phyloP scores from a whole-genome alignment of 352 stramenopile genomes.

The Globisporangium nodosum region DNA sequence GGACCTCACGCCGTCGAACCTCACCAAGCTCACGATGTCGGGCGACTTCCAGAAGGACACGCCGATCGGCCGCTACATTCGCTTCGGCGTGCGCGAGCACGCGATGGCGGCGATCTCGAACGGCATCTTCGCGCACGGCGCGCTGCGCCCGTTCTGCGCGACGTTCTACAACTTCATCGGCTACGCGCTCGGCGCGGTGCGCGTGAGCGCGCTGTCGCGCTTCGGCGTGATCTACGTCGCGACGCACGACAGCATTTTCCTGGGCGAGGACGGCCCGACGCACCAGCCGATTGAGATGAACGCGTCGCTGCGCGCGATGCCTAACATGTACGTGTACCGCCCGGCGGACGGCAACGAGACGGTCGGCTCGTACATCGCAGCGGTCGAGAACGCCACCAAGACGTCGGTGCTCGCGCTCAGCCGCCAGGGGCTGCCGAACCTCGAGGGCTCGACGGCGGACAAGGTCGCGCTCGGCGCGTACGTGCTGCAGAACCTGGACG shows the following conservation, averaged over 20 bases:
- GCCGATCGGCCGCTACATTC: constrained; percentile 94
- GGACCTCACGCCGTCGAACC: constrained; percentile 98
- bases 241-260: constrained; percentile 99
- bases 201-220: constrained; percentile 92
- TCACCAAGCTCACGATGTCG: constrained; percentile 93
- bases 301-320: constrained; percentile 93
- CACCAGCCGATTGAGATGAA: constrained; percentile 99
- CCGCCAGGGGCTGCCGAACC: constrained; percentile 87
- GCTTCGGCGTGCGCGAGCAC: constrained; percentile 98
- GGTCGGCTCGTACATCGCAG: constrained; percentile 92
- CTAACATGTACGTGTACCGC: constrained; percentile 97
- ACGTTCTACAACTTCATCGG: constrained; percentile 99
- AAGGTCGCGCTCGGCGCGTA: constrained; percentile 91
- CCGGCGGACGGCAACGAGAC: constrained; percentile 98
- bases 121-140: constrained; percentile 97
- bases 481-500: constrained; percentile 69
- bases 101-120: constrained; percentile 98
- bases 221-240: constrained; percentile 98
- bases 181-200: constrained; percentile 95
- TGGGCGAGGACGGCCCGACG: constrained; percentile 99
- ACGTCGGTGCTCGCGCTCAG: constrained; percentile 94
- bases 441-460: constrained; percentile 87
- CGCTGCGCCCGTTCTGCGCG: constrained; percentile 96
- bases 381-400: constrained; percentile 76
- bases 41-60: constrained; percentile 97